These are phyloP conservation scores for Nemophila menziesii DNA, from an alignment of 257 asterid genomes.

Conservation along the genomic window DNA sequence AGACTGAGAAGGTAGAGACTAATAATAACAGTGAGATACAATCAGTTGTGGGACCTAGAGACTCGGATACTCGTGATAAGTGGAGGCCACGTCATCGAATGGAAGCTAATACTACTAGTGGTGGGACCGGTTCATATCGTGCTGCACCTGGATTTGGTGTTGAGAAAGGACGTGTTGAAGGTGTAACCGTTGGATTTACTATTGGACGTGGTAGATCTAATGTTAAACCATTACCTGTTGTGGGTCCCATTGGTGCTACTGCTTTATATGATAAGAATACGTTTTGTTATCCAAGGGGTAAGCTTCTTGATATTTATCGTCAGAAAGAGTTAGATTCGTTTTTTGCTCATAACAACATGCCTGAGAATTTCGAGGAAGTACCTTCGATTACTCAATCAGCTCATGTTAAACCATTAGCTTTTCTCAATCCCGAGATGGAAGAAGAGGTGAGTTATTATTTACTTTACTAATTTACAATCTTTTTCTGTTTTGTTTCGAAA, in stretches of 20 bases:
- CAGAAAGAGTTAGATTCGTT: slow-evolving; percentile 42
- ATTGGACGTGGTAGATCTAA: slow-evolving; percentile 84
- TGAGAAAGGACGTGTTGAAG: slow-evolving; percentile 73
- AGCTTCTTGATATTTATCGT: slow-evolving; percentile 86
- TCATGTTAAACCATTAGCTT: slow-evolving; percentile 65
- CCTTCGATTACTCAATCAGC: slow-evolving; percentile 43
- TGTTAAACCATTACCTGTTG: slow-evolving; percentile 37
- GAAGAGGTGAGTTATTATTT: slow-evolving; percentile 53
- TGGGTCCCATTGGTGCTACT: slow-evolving; percentile 46
- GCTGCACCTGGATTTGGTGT: slow-evolving; percentile 95
- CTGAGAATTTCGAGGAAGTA: slow-evolving; percentile 59
- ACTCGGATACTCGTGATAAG: slow-evolving; percentile 87
- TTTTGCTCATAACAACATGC: slow-evolving; percentile 28
- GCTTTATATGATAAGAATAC: slow-evolving; percentile 26
- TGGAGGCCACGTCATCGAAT: slow-evolving; percentile 98
- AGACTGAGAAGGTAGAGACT: slow-evolving; percentile 70
- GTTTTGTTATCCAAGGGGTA: slow-evolving; percentile 79
- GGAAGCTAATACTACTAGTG: slow-evolving; percentile 62
- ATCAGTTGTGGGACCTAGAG: slow-evolving; percentile 45
- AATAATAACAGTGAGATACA: slow-evolving; percentile 45
- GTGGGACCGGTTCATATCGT: slow-evolving; percentile 59
- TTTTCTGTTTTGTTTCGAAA: background rate
- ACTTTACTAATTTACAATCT: background rate
- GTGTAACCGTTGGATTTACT: slow-evolving; percentile 65
- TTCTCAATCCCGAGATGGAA: slow-evolving; percentile 72